These are phyloP conservation scores for Aschersonia sp. DNA, from an alignment of 2,329 filamentous ascomycete species.

Conservation along the genomic window DNA sequence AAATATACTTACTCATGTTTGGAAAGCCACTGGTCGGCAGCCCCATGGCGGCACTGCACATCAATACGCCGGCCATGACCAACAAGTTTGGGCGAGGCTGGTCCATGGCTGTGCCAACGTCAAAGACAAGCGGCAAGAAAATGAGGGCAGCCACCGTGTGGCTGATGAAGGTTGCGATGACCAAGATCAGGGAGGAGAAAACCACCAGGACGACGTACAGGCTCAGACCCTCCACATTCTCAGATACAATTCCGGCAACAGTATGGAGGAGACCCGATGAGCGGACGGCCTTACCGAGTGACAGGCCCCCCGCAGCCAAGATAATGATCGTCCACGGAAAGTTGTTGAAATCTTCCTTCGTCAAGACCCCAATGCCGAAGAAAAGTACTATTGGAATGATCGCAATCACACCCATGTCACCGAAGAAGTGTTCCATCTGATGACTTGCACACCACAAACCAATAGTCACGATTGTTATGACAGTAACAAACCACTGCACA, in stretches of 20 bases:
- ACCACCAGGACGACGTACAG: slow-evolving; percentile 78
- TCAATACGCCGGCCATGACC: slow-evolving; percentile 88
- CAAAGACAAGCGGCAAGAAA: slow-evolving; percentile 76
- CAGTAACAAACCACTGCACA: slow-evolving; percentile 82
- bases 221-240: slow-evolving; percentile 59
- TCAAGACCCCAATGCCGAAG: slow-evolving; percentile 90
- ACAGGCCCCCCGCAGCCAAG: slow-evolving; percentile 82
- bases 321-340: slow-evolving; percentile 99
- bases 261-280: slow-evolving; percentile 86
- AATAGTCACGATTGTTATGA: slow-evolving; percentile 75
- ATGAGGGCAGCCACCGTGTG: slow-evolving; percentile 95
- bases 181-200: slow-evolving; percentile 70
- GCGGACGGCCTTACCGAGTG: slow-evolving; percentile 85
- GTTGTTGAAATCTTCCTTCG: slow-evolving; percentile 99
- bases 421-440: slow-evolving; percentile 74
- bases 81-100: slow-evolving; percentile 86
- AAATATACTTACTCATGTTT: slow-evolving; percentile 80
- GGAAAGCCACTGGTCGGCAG: slow-evolving; percentile 93
- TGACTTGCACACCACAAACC: slow-evolving; percentile 85
- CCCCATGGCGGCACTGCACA: slow-evolving; percentile 95
- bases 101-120: slow-evolving; percentile 74
- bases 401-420: slow-evolving; percentile 96
- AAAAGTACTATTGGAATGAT: slow-evolving; percentile 93
- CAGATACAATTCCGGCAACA: slow-evolving; percentile 65
- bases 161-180: slow-evolving; percentile 94